phyloP scores from a whole-genome alignment of 352 stramenopile genomes.

The Globisporangium apiculatum region DNA sequence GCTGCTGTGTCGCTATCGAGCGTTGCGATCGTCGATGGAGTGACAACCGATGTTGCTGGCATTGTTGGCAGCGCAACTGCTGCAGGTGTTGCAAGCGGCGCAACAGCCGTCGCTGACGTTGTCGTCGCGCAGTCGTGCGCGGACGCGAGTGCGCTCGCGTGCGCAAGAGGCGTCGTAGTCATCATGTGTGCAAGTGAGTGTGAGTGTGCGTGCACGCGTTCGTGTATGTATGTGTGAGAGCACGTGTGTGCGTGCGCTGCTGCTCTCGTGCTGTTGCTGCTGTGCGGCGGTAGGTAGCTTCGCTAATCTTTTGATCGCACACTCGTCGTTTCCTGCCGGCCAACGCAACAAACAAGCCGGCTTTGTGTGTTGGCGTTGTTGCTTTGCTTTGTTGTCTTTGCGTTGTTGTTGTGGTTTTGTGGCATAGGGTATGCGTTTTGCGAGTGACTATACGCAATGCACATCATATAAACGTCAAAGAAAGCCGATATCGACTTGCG shows the following conservation, averaged over 20 bases:
- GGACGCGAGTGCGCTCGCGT: too few species aligned
- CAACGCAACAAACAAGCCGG: constrained; percentile 7
- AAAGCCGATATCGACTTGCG: too few species aligned
- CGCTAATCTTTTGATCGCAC: constrained; percentile 15
- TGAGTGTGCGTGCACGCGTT: not conserved
- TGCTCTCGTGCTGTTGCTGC: not conserved
- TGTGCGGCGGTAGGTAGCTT: constrained; percentile 11
- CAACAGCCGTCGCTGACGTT: too few species aligned
- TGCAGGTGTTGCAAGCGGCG: not conserved
- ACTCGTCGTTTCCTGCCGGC: constrained; percentile 10
- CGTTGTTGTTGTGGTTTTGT: too few species aligned
- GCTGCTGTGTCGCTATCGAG: constrained; percentile 8
- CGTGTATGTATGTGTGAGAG: too few species aligned
- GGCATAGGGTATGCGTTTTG: not conserved
- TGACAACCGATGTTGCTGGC: too few species aligned
- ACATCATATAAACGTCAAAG: too few species aligned
- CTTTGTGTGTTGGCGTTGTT: not conserved
- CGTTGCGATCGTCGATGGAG: constrained; percentile 3
- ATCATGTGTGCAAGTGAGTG: too few species aligned
- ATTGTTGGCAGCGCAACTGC: constrained; percentile 3
- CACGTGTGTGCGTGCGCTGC: not conserved
- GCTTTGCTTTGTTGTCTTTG: not conserved
- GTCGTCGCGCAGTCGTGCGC: too few species aligned
- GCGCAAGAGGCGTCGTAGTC: not conserved
- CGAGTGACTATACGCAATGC: not conserved